phyloP scores from a whole-genome alignment of 495 filamentous ascomycete genomes.

The Xylona heveae region DNA sequence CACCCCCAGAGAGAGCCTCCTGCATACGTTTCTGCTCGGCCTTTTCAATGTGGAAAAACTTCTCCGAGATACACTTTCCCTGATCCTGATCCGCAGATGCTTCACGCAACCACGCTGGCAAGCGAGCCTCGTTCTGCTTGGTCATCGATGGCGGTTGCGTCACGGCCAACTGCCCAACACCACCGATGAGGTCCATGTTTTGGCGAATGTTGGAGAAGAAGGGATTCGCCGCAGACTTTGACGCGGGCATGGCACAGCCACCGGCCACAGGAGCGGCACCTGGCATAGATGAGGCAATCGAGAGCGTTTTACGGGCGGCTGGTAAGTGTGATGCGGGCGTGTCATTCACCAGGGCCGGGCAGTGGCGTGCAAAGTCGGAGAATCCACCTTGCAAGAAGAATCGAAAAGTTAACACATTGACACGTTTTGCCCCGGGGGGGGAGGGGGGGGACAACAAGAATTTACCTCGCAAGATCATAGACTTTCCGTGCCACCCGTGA shows the following conservation, averaged over 20 bases:
- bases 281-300: slow-evolving; percentile 26
- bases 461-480: slow-evolving; percentile 45
- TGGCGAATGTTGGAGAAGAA: slow-evolving; percentile 95
- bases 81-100: slow-evolving; percentile 43
- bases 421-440: no score
- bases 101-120: slow-evolving; percentile 61
- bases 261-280: slow-evolving; percentile 59
- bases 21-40: slow-evolving; percentile 80
- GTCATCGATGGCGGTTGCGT: slow-evolving; percentile 40
- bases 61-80: slow-evolving; percentile 61
- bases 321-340: slow-evolving; percentile 17
- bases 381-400: slow-evolving; percentile 42
- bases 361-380: slow-evolving; percentile 25
- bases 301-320: slow-evolving; percentile 3
- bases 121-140: slow-evolving; percentile 15
- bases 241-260: slow-evolving; percentile 62
- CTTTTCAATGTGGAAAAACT: slow-evolving; percentile 66
- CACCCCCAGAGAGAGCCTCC: slow-evolving; percentile 52
- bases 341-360: slow-evolving; percentile 25
- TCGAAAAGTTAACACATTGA: no score
- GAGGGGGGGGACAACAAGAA: no score
- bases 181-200: slow-evolving; percentile 87
- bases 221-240: slow-evolving; percentile 49
- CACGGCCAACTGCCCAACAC: slow-evolving; percentile 76
- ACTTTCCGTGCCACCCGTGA: slow-evolving; percentile 60